Percentiles rank a stretch among this genome's conserved stretches.
These are phyloP conservation scores for Lodderomyces oxycetoniae DNA, from an alignment of 1,139 yeast genomes.

Conservation along the genomic window DNA sequence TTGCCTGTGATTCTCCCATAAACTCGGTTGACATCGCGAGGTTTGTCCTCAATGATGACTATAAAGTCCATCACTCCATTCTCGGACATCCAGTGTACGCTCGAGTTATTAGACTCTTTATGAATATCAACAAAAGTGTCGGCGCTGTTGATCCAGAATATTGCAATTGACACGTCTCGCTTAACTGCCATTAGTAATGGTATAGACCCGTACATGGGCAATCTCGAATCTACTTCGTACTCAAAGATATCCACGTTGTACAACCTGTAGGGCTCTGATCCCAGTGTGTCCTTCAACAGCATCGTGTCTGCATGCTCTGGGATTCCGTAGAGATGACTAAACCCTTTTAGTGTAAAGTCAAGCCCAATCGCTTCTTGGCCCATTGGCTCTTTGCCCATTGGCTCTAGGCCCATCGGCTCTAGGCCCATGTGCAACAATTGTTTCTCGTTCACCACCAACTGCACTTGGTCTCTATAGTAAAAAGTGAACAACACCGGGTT, in stretches of 20 bases:
- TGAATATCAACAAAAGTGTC: conserved; percentile 84
- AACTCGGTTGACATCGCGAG: conserved; percentile 53
- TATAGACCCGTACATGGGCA: conserved; percentile 93
- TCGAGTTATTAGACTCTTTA: conserved; percentile 26
- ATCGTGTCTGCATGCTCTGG: conserved; percentile 93
- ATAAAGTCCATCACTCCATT: conserved; percentile 77
- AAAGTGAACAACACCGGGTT: conserved; percentile 54
- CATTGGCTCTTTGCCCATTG: conserved; percentile 56
- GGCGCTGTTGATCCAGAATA: conserved; percentile 91
- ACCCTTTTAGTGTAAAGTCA: conserved; percentile 65
- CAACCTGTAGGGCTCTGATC: conserved; percentile 68
- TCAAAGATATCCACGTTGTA: conserved; percentile 94
- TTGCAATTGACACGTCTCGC: conserved; percentile 57
- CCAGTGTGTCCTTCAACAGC: conserved; percentile 63
- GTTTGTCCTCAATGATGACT: conserved; percentile 59
- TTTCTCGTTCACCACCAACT: conserved; percentile 62
- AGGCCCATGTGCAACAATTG: conserved; percentile 62
- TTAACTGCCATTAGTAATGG: conserved; percentile 78
- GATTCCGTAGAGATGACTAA: conserved; percentile 72
- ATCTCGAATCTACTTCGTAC: conserved; percentile 72
- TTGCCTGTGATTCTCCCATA: conserved; percentile 77
- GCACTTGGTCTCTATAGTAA: conserved; percentile 37
- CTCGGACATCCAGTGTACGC: conserved; percentile 92
- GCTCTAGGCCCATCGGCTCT: conserved; percentile 60
- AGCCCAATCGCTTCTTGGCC: conserved; percentile 91